phyloP scores from a whole-genome alignment of 2,329 filamentous ascomycete species.

The Teratosphaeriaceae sp. region DNA sequence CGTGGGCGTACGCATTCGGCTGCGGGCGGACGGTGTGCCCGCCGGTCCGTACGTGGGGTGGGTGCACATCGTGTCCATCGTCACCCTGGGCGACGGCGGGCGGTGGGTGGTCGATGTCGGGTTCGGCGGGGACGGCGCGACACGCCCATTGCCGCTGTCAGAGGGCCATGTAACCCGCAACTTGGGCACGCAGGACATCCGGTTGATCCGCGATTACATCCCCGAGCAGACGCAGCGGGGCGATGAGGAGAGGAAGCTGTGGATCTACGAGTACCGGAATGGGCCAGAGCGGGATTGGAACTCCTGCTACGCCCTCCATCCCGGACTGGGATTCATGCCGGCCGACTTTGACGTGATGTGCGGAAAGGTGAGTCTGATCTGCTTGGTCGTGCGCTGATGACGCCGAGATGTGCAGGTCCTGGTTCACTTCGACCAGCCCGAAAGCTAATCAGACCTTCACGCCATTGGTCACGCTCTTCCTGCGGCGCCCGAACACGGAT shows the following conservation, averaged over 20 bases:
- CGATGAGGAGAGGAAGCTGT: conserved; percentile 32
- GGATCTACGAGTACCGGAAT: conserved; percentile 36
- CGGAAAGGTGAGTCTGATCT: no score
- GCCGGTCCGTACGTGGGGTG: conserved; percentile 16
- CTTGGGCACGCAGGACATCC: conserved; percentile 19
- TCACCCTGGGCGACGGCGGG: conserved; percentile 40
- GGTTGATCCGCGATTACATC: conserved; percentile 15
- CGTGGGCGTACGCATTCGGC: conserved; percentile 28
- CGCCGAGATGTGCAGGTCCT: no score
- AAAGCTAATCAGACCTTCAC: no score
- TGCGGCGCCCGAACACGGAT: conserved; percentile 14
- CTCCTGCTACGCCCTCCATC: conserved; percentile 58
- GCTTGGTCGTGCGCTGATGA: no score
- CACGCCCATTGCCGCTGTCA: conserved; percentile 50
- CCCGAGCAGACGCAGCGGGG: conserved; percentile 17
- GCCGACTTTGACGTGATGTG: conserved; percentile 55
- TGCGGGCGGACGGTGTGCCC: conserved; percentile 16
- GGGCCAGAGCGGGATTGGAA: conserved; percentile 46
- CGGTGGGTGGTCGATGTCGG: conserved; percentile 55
- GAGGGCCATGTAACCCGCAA: conserved; percentile 35
- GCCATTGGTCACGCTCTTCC: conserved; percentile 49
- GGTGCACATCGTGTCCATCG: conserved; percentile 37
- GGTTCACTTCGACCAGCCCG: no score
- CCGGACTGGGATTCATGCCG: conserved; percentile 54
- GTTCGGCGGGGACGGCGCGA: conserved; percentile 58